phyloP scores from a whole-genome alignment of 2,329 filamentous ascomycete species.

The Alternaria sp. region DNA sequence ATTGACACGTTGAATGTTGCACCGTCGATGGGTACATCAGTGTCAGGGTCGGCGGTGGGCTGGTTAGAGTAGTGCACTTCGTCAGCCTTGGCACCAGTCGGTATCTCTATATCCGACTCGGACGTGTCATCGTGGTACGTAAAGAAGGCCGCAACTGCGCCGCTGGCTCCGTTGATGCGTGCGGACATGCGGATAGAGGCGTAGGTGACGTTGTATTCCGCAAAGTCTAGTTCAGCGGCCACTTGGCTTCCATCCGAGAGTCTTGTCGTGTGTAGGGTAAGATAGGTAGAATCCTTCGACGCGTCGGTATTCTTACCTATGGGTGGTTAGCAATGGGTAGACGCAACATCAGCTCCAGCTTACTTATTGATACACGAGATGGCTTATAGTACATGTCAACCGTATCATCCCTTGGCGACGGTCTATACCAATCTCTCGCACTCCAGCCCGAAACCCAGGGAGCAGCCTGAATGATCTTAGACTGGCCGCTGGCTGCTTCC shows the following conservation, averaged over 20 bases:
- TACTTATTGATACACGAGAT: constrained; percentile 12
- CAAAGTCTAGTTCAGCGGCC: constrained; percentile 14
- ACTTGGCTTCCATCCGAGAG: constrained; percentile 7
- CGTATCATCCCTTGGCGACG: not conserved
- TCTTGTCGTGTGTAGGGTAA: constrained; percentile 10
- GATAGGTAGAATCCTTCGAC: constrained; percentile 1
- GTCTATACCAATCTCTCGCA: constrained; percentile 6
- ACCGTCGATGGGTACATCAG: constrained; percentile 9
- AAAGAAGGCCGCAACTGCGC: constrained; percentile 18
- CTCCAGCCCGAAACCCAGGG: constrained; percentile 17
- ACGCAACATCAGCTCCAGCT: not conserved
- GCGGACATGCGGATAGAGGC: constrained; percentile 16
- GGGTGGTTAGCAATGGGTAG: not conserved
- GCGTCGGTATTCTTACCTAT: not conserved
- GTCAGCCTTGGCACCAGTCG: constrained; percentile 1
- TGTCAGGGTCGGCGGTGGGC: constrained; percentile 9
- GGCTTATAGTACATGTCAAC: constrained; percentile 14
- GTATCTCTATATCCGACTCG: constrained; percentile 21
- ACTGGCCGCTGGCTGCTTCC: not conserved
- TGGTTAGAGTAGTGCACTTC: constrained; percentile 17
- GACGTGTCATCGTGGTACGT: constrained; percentile 17
- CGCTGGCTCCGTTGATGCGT: constrained; percentile 13
- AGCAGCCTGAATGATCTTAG: constrained; percentile 7
- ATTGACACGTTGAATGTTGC: constrained; percentile 17
- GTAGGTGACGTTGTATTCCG: constrained; percentile 15